Evolutionary conservation across 208 protist genomes (phyloP).

Genomic region (Herpetomonas muscarum): DNA sequence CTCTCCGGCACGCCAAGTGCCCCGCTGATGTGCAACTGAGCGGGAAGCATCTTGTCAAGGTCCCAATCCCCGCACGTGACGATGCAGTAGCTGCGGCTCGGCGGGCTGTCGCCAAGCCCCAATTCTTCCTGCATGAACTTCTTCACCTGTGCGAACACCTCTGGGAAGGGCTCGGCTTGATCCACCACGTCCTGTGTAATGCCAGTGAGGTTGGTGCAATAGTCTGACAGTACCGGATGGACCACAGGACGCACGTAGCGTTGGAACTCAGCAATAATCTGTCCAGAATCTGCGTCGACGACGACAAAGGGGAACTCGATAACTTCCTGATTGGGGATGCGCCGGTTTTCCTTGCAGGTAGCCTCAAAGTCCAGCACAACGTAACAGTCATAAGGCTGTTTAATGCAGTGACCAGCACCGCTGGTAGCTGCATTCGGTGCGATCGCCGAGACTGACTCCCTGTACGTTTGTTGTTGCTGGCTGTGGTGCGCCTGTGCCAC

Average conservation of each 20-base stretch:
- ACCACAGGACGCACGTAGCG: slow-evolving; percentile 80
- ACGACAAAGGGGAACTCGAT: slow-evolving; percentile 90
- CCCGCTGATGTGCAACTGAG: slow-evolving; percentile 41
- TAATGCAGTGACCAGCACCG: background rate
- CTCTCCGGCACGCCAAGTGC: slow-evolving; percentile 12
- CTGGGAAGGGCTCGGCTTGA: slow-evolving; percentile 41
- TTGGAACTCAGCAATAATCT: slow-evolving; percentile 75
- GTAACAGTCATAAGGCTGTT: slow-evolving; percentile 50
- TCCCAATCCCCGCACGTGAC: slow-evolving; percentile 96
- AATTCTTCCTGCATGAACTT: slow-evolving; percentile 35
- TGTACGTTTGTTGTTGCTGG: background rate
- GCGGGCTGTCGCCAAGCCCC: slow-evolving; percentile 44
- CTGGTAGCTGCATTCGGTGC: background rate
- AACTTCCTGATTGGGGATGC: slow-evolving; percentile 55
- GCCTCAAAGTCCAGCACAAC: slow-evolving; percentile 95
- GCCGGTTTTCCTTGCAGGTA: slow-evolving; percentile 66
- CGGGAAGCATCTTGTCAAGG: slow-evolving; percentile 78
- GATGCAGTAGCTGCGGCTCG: slow-evolving; percentile 65
- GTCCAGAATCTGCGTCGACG: slow-evolving; percentile 43
- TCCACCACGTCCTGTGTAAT: slow-evolving; percentile 77
- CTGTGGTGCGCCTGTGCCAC: background rate
- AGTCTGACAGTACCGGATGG: slow-evolving; percentile 52
- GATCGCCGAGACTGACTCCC: background rate
- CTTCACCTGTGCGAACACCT: slow-evolving; percentile 56
- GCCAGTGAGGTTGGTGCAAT: slow-evolving; percentile 86